Base-by-base conservation (phyloP, 1,139 yeast species). In the Debaryomyces fabryi region DNA sequence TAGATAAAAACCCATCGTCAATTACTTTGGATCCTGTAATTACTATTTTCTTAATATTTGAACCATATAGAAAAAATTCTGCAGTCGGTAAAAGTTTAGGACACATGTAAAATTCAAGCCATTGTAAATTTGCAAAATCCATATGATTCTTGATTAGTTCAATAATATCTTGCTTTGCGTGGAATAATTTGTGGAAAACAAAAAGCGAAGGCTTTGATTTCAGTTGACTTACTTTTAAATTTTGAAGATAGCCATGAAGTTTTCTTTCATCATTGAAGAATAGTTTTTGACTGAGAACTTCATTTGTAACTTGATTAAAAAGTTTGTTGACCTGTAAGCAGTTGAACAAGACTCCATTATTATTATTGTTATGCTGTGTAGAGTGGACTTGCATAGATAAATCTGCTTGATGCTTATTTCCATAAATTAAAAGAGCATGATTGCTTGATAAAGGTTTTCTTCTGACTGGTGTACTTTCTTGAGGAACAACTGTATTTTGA, bases 31-130 rank as follows among this genome's bases (percentile, higher is more conserved):
- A 84, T 1, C 97, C 97, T 0, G 97, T 95, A 10, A 92, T 69
- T 2, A 84, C 76, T 36, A 92, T 66, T 50, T 79, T 81, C 52
- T 78, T 76, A 49, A 91, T 67, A n/a, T 65, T 64, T 10, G 64
- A 56, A 5, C 68, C 65, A 37, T 54, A 24, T 72, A 68, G 12
- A 72, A 72, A 58, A 75, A 78, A 62, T 71, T 77, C 52, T 4
- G 68, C 56, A 0, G 81, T 76, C 1, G 96, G 96, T 3, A 77
- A 59, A 32, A 88, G 64, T 47, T 76, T 75, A 3, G 96, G 95
- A 62, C 97, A 91, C 64, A 92, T 86, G 67, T 87, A 90, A 55
- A 91, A 74, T 64, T 91, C 96, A 37, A 92, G 71, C 85, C 87
- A 81, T 52, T 75, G 72, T 43, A 91, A 64, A 34, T 76, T 70